Evolutionary conservation across 331 rosid genomes (phyloP), one percentile per base, ranked within the genome.

Genomic region (Saraca asoca): DNA sequence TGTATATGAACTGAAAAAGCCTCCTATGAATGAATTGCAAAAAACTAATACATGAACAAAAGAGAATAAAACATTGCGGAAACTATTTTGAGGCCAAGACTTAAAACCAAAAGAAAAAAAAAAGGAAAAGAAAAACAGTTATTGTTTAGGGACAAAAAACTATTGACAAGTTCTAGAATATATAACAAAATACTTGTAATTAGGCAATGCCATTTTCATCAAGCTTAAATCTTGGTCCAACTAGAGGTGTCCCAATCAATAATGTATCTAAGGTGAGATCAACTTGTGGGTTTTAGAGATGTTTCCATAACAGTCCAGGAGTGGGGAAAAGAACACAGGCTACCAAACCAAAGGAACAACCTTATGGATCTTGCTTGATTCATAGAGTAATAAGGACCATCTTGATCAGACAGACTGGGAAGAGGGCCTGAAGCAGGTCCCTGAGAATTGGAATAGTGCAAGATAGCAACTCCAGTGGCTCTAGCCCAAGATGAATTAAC

Each of bases 281-380:
- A 18, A 38, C 4, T 31, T 6, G 6, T 2, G 38, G 5, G 8
- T 37, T 37, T 37, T 5, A 5, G 41, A n/a, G 18, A 62, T 20
- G 20, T 42, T 17, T 50, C 2, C 19, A 6, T 1, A 24, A 37
- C 15, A 75, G n/a, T 53, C 12, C 61, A 74, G 2, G 35, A 79
- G 51, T 15, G n/a, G 31, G 34, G 10, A 50, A 73, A 64, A 63
- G 38, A 62, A 64, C 52, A 55, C 24, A 53, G 53, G 34, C 50
- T 51, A 66, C 35, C 61, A 51, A 72, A 69, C 58, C n/a, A n/a
- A n/a, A n/a, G n/a, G n/a, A n/a, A n/a, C n/a, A 76, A 91, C 97
- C 93, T 91, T 87, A 89, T 87, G 20, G 98, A 87, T 83, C 95
- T 84, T 73, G 98, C 96, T 81, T 91, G 98, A 78, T 82, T 91